These are phyloP conservation scores for Tetrahymena malaccensis DNA, from an alignment of 73 alveolate genomes.

Conservation along the genomic window DNA sequence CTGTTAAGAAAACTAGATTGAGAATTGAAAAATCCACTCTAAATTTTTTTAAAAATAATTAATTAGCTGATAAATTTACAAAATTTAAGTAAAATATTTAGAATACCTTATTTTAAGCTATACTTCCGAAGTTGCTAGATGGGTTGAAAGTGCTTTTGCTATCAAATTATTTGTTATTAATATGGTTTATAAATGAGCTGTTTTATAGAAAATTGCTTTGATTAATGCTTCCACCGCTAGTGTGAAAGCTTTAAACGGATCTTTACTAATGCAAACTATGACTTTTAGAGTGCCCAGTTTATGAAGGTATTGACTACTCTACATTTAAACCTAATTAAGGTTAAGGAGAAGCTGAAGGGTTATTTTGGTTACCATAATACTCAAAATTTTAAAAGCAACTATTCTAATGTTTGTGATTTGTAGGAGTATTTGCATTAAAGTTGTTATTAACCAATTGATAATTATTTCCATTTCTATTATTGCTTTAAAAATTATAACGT, in stretches of 20 bases:
- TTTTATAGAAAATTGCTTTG: not conserved
- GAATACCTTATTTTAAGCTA: not conserved
- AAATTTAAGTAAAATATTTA: not conserved
- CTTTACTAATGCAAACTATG: not conserved
- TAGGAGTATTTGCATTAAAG: not conserved
- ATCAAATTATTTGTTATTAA: not conserved
- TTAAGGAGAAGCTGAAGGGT: not conserved
- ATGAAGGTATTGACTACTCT: not conserved
- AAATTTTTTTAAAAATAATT: not conserved
- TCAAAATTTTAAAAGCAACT: not conserved
- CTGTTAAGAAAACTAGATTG: not conserved
- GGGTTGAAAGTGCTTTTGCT: not conserved
- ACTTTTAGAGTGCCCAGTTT: not conserved
- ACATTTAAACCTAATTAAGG: not conserved
- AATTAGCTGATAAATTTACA: not conserved
- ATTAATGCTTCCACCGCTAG: not conserved
- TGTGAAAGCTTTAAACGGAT: not conserved
- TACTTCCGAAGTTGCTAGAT: not conserved
- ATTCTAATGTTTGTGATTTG: not conserved
- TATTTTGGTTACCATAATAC: not conserved
- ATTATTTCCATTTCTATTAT: not conserved
- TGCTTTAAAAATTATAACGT: not conserved
- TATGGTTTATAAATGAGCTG: not conserved
- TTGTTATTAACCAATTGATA: not conserved
- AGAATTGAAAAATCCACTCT: not conserved